Evolutionary conservation across 2,329 filamentous ascomycete genomes (phyloP).

Genomic region (Nigrograna mackinnonii): DNA sequence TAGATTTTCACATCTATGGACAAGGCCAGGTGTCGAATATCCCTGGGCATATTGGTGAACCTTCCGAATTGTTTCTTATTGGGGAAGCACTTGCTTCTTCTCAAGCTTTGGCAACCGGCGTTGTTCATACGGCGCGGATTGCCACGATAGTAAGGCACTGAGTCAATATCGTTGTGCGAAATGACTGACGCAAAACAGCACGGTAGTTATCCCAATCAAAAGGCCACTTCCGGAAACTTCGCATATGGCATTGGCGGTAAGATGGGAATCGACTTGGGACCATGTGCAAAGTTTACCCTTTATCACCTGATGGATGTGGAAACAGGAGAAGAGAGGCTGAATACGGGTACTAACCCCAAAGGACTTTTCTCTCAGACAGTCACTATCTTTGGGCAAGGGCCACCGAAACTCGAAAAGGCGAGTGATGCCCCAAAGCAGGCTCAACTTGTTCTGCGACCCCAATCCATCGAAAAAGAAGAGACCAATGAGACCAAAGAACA

Average conservation of each 20-base stretch:
- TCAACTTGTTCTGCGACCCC: not conserved
- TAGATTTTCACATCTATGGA: conserved; percentile 54
- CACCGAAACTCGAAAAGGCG: not conserved
- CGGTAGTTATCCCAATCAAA: conserved; percentile 53
- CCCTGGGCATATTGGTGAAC: conserved; percentile 5
- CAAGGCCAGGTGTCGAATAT: conserved; percentile 39
- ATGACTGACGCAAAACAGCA: conserved; percentile 43
- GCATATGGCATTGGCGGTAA: conserved; percentile 48
- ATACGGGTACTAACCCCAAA: not conserved
- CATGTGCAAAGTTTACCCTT: conserved; percentile 35
- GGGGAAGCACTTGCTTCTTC: conserved; percentile 52
- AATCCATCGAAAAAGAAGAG: not conserved
- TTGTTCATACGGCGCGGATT: conserved; percentile 47
- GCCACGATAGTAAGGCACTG: conserved; percentile 23
- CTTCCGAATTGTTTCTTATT: conserved; percentile 52
- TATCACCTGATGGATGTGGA: conserved; percentile 55
- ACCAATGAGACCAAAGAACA: not conserved
- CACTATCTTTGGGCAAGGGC: conserved; percentile 7
- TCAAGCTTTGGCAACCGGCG: conserved; percentile 49
- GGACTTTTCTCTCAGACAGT: conserved; percentile 16
- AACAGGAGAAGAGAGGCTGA: conserved; percentile 20
- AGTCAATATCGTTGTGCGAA: not conserved
- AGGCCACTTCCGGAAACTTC: conserved; percentile 58
- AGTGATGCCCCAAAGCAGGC: too few species aligned
- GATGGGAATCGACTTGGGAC: conserved; percentile 41